Percentiles rank a stretch among this genome's conserved stretches.
These are phyloP conservation scores for Aspergillus puulaauensis DNA, from an alignment of 2,329 filamentous ascomycete species.

Conservation along the genomic window DNA sequence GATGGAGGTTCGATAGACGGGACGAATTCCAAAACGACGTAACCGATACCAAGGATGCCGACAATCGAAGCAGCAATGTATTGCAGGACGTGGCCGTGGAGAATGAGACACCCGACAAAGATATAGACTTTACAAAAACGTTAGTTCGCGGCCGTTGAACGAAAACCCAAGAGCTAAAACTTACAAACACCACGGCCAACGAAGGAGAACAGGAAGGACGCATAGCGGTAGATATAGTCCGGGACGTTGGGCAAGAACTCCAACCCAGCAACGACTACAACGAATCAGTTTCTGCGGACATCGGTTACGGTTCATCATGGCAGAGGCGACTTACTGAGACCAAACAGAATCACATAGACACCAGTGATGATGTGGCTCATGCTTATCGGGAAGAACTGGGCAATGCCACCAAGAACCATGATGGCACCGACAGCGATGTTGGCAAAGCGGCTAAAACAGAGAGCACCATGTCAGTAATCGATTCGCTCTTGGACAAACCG, in stretches of 20 bases:
- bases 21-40: constrained; percentile 72
- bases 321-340: constrained; percentile 61
- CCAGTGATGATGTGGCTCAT: constrained; percentile 73
- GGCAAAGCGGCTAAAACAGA: constrained; percentile 73
- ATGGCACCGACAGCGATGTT: constrained; percentile 86
- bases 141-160: background rate
- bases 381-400: constrained; percentile 44
- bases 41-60: constrained; percentile 74
- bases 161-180: constrained; percentile 40
- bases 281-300: constrained; percentile 20
- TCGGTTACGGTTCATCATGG: background rate
- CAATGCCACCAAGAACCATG: constrained; percentile 78
- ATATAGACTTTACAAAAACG: constrained; percentile 73
- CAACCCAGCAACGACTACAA: constrained; percentile 65
- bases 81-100: constrained; percentile 66
- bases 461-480: background rate
- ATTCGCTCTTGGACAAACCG: background rate
- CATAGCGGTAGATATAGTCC: constrained; percentile 87
- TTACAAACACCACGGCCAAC: constrained; percentile 90
- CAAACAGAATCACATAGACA: constrained; percentile 87
- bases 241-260: constrained; percentile 86
- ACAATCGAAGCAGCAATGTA: constrained; percentile 77
- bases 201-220: constrained; percentile 97
- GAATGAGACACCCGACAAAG: constrained; percentile 84
- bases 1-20: constrained; percentile 76